Base-by-base conservation (phyloP, 805 yeast genomes). In the Schwanniomyces occidentalis region DNA sequence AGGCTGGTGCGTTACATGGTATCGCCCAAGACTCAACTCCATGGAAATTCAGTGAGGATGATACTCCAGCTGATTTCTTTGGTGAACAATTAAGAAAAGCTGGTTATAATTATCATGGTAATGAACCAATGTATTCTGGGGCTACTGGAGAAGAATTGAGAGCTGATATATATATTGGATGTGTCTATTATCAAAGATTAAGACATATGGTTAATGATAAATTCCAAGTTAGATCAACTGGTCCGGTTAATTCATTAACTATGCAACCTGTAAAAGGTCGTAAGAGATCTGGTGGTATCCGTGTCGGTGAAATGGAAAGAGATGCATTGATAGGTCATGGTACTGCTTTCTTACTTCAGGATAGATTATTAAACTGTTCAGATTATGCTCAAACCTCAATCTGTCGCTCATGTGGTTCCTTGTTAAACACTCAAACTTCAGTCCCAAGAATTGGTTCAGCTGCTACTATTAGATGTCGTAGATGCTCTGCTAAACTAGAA, bases 261-360 rank as follows among this genome's bases (percentile, higher is more conserved):
- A 89, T 91, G 97, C 99, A 93, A 75, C 99, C 99, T 25, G 99
- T 93, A 37, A 93, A 93, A 71, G 99, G 99, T 55, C 84, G 99
- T 71, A 93, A 93, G 82, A 81, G 98, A 71, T 81, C 85, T 47
- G 99, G 99, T 68, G 99, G 99, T 84, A 93, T 93, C 51, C 95
- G 99, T 76, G 95, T 93, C 24, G 99, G 99, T 63, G 99, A 93
- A 65, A 93, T 93, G 99, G 99, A 93, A 69, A 85, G 99, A 70
- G 99, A 93, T 76, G 99, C 99, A 2, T 73, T 93, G 52, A 89
- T 93, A 62, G 99, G 98, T 40, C 99, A 93, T 58, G 99, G 99
- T 65, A 85, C 99, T 5, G 89, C 99, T 1, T 93, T 78, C 79
- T 68, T 93, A 52, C 71, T 93, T 49, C 98, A 91, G 64, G 99